Base-by-base conservation (phyloP, 306 rosid species). In the Vicia villosa region DNA sequence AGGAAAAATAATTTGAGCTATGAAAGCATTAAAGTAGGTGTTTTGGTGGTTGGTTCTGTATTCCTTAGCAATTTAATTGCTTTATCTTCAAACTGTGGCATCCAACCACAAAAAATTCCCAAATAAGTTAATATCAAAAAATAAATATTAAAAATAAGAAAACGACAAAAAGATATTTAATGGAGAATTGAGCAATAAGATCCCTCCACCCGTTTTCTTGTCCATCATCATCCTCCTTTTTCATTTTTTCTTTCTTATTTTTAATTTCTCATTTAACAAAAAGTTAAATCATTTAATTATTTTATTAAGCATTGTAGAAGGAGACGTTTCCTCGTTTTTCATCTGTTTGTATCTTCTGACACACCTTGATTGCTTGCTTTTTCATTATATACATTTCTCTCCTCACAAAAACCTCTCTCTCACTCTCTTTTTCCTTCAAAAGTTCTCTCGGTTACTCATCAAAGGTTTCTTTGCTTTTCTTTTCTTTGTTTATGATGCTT, bases 281-380 rank as follows among this genome's bases (percentile, higher is more conserved):
- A 10, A 11, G 10, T 1, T 22, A 13, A 28, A 6, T n/a, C 6
- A 50, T 17, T 17, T 7, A 60, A 36, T 36, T 20, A 40, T 11
- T 74, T 74, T 70, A 72, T 76, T 77, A 67, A 84, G 82, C 87
- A 77, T 80, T 80, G 85, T 72, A 77, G 96, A 90, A 85, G 96
- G 43, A 86, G 97, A 94, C 97, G 89, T 90, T 90, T 93, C 98
- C 92, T 90, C 92, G 94, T 88, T 84, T 87, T 84, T 87, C 97
- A 81, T 84, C 90, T 81, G 88, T 83, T 85, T 79, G 87, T 83
- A 82, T 86, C 90, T 82, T 93, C 96, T 90, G 88, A 85, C 94
- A 86, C 77, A 69, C 75, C 78, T 85, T 72, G 74, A 75, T 83
- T 62, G 70, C 86, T 83, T 62, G 70, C 86, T 80, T 63, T 41